Evolutionary conservation across 1,139 yeast species (phyloP), one percentile per base, ranked within the genome.

Genomic region (Pichia sp.): DNA sequence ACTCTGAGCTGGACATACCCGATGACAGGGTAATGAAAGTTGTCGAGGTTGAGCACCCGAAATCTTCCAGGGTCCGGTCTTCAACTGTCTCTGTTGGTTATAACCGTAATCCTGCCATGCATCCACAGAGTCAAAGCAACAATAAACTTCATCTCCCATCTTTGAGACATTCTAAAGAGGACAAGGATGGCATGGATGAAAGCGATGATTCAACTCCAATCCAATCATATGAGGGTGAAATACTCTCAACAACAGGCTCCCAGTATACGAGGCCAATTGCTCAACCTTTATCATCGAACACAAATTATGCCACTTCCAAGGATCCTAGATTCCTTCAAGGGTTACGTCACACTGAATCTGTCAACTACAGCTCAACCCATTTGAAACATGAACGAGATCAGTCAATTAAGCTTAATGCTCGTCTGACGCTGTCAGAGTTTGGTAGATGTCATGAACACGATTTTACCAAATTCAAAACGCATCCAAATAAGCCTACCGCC

Each of bases 351-450:
- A 37, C 58, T 3, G 50, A 49, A 27, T 44, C 57, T 37, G 76
- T 77, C 59, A 75, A 87, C 65, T 85, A 95, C 16, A 78, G 96
- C 61, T 82, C 77, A 56, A 86, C 96, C 22, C 94, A 51, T 29
- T 24, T 45, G 14, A 40, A 41, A 80, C 35, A 43, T 19, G 51
- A 52, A 32, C 39, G 50, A 25, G 53, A 45, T 24, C 46, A 45
- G 27, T 31, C 45, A 6, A 34, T 51, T 27, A 48, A 47, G 30
- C 33, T 50, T 18, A 58, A 53, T 23, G 58, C 53, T 21, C 41
- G 61, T 15, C 31, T 60, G 4, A 50, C 50, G 20, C 30, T 62
- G 2, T 58, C 46, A 27, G 55, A 58, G 6, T 60, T 60, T 38
- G 63, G 64, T 2, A 35, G 46, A 20, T 37, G 52, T 0, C 68